Base-by-base conservation (phyloP, 495 filamentous ascomycete species). In the Penicillium roqueforti region DNA sequence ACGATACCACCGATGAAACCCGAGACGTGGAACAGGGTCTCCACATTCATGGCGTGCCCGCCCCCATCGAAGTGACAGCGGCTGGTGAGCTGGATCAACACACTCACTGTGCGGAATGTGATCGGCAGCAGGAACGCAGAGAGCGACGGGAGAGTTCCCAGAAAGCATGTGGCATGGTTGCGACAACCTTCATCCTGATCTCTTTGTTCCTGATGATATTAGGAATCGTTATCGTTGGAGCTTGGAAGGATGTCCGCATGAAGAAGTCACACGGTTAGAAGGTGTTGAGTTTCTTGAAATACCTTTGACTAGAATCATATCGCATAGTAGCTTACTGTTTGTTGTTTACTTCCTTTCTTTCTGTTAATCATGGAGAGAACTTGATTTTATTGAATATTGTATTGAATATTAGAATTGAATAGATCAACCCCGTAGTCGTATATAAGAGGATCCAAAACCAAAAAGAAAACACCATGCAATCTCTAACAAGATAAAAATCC, bases 61-160 rank as follows among this genome's bases (percentile, higher is more conserved):
- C 23, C 25, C 25, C 37, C 28, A 26, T 41, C 26, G 20, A 18
- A 11, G 7, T 36, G 13, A 13, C 18, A 0, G 16, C 7, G 16
- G 6, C 13, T 14, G 22, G 3, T 3, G 28, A 25, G 8, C 13
- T 25, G 0, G 19, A 29, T 22, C 41, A 54, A 23, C 58, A 60
- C 26, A 26, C 43, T 18, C 58, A 60, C 28, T 60, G 58, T 39
- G 31, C 43, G 13, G 58, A 53, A 9, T 60, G 58, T 44, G 58
- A 60, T 23, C 29, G 45, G 3, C 55, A 57, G 34, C 36, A 47
- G 9, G 58, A 57, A 9, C 50, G 54, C 19, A 52, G 43, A 37
- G 54, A 60, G 25, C 40, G 39, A 11, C 42, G 49, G 3, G 36
- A 38, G 23, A 45, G 28, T 26, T 28, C 11, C 9, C 37, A 42